Evolutionary conservation across 768 basidiomycete genomes (phyloP).

Genomic region (Tylopilus plumbeoviolaceoides): DNA sequence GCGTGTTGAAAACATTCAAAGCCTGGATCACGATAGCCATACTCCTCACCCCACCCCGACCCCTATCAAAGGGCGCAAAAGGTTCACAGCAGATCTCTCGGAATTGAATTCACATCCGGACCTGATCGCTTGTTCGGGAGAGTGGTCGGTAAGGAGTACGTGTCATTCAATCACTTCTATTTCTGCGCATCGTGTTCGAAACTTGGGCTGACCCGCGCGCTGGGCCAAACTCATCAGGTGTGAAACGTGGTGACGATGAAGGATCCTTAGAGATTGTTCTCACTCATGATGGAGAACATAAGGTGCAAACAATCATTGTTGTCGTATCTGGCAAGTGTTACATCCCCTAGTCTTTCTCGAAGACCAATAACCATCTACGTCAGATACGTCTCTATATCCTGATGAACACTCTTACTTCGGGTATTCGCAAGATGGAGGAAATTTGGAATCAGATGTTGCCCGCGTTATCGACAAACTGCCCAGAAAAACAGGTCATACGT

Average conservation of each 20-base stretch:
- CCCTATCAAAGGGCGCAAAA: conserved; percentile 49
- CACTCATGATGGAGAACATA: conserved; percentile 4
- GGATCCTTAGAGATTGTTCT: conserved; percentile 55
- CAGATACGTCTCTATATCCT: conserved; percentile 69
- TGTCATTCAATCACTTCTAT: neutral
- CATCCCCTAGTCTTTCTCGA: no score
- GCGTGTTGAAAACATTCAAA: no score
- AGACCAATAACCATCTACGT: neutral
- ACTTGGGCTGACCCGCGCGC: neutral
- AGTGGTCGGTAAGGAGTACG: conserved; percentile 42
- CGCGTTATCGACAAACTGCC: conserved; percentile 44
- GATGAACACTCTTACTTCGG: conserved; percentile 52
- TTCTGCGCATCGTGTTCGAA: neutral
- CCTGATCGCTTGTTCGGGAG: conserved; percentile 34
- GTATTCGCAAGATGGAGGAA: conserved; percentile 43
- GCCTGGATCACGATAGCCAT: no score
- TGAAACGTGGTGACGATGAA: conserved; percentile 59
- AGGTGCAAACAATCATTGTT: conserved; percentile 32
- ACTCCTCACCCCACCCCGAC: neutral
- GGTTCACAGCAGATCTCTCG: conserved; percentile 54
- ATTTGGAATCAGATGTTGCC: conserved; percentile 38
- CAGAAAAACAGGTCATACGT: conserved; percentile 36
- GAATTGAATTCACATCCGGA: conserved; percentile 40
- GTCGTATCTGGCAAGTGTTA: conserved; percentile 45
- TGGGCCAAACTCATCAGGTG: conserved; percentile 30